Evolutionary conservation across 2,329 filamentous ascomycete species (phyloP).

Genomic region (Lanzia echinophila): DNA sequence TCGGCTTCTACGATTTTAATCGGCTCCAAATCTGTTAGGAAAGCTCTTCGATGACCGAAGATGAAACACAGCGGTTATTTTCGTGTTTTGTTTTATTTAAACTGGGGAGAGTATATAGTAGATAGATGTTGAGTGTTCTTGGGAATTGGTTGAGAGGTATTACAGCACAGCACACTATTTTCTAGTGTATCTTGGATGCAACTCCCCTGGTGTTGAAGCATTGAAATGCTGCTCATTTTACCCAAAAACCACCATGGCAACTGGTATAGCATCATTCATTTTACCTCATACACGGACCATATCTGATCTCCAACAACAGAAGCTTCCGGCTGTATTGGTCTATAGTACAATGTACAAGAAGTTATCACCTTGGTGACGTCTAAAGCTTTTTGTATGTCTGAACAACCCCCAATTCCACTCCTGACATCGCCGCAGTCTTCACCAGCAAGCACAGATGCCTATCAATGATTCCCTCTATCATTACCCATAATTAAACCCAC

Average conservation of each 20-base stretch:
- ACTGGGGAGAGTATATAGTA: too few species aligned
- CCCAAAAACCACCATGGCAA: neutral
- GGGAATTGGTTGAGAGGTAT: too few species aligned
- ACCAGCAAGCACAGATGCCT: constrained; percentile 12
- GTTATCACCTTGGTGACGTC: constrained; percentile 28
- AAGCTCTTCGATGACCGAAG: too few species aligned
- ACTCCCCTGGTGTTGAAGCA: too few species aligned
- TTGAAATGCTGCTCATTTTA: neutral
- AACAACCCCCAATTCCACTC: constrained; percentile 16
- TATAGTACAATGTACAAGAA: constrained; percentile 35
- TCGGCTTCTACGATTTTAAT: too few species aligned
- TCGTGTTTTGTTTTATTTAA: too few species aligned
- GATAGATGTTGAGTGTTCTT: too few species aligned
- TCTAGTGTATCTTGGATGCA: too few species aligned
- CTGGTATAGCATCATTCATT: neutral
- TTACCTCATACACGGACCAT: neutral
- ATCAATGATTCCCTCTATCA: constrained; percentile 21
- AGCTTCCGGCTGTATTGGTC: constrained; percentile 20
- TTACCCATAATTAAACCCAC: constrained; percentile 23
- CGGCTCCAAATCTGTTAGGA: too few species aligned
- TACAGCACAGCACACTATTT: too few species aligned
- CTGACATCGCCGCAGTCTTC: constrained; percentile 19
- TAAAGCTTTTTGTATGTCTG: constrained; percentile 28
- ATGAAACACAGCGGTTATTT: too few species aligned
- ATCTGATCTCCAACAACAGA: constrained; percentile 10